Conservation (phyloP, 441 rosid species). For the Capsella rubella region DNA sequence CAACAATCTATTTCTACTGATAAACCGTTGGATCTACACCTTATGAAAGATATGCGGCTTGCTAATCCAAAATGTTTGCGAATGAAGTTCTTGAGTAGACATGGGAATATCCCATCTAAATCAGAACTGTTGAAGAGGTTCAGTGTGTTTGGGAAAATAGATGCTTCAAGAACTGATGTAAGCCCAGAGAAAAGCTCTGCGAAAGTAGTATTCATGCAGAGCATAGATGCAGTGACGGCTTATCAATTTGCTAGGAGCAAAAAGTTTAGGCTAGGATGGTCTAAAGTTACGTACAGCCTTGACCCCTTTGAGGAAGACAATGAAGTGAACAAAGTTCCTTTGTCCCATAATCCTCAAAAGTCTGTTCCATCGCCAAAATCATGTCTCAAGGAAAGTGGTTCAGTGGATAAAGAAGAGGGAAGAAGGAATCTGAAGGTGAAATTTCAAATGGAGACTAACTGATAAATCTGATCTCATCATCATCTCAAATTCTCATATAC, state of each 20-base stretch:
- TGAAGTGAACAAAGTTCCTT: conserved; percentile 6
- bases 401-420: conserved; percentile 11
- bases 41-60: conserved; percentile 30
- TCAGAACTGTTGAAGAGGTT: conserved; percentile 44
- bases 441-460: conserved; percentile 28
- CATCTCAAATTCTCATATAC: neutral
- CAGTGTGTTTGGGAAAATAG: conserved; percentile 47
- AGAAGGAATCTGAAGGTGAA: conserved; percentile 34
- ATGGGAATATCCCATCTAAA: conserved; percentile 40
- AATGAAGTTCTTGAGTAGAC: conserved; percentile 40
- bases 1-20: conserved; percentile 24
- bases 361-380: conserved; percentile 28
- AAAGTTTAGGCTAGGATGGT: conserved; percentile 40
- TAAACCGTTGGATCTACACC: conserved; percentile 31
- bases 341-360: conserved; percentile 6
- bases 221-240: conserved; percentile 47
- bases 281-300: conserved; percentile 31
- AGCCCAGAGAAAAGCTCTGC: conserved; percentile 28
- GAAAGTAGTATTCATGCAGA: conserved; percentile 40
- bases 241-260: conserved; percentile 46
- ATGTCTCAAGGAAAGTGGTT: conserved; percentile 34
- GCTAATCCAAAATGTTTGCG: conserved; percentile 44
- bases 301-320: conserved; percentile 28
- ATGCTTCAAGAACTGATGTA: conserved; percentile 39
- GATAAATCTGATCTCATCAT: neutral